phyloP scores from a whole-genome alignment of 495 filamentous ascomycete species.

The Hyphodiscus hymeniophilus region DNA sequence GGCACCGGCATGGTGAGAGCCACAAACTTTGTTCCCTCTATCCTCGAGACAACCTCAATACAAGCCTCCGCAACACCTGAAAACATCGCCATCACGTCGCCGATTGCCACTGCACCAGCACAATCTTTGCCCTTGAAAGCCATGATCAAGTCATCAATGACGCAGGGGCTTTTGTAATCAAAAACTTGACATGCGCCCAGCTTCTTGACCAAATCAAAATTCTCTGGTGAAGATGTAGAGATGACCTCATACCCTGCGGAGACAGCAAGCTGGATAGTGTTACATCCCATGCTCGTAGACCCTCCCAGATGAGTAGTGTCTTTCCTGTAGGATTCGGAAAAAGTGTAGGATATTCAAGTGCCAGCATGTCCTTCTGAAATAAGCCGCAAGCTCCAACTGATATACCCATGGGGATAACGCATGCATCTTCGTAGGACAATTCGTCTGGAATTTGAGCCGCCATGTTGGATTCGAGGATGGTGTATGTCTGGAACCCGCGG shows the following conservation, averaged over 20 bases:
- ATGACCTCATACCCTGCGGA: constrained; percentile 37
- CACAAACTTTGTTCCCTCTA: constrained; percentile 2
- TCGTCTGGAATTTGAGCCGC: constrained; percentile 36
- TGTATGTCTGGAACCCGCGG: constrained; percentile 33
- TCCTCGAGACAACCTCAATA: not conserved
- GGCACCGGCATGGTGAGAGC: not conserved
- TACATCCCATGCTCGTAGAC: constrained; percentile 16
- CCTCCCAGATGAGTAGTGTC: constrained; percentile 22
- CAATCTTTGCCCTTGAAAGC: constrained; percentile 22
- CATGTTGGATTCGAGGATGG: constrained; percentile 25
- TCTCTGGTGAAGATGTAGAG: constrained; percentile 42
- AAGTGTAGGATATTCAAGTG: constrained; percentile 14
- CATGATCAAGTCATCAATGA: constrained; percentile 10
- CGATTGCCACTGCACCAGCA: constrained; percentile 5
- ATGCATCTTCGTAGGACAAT: constrained; percentile 33
- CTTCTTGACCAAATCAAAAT: constrained; percentile 41
- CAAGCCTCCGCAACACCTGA: not conserved
- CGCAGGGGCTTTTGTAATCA: constrained; percentile 10
- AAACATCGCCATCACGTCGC: not conserved
- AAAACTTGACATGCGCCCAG: constrained; percentile 41
- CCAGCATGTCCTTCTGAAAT: constrained; percentile 25
- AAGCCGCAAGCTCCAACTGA: constrained; percentile 46
- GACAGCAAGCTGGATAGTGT: constrained; percentile 15
- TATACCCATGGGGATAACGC: constrained; percentile 44
- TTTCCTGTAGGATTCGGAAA: constrained; percentile 19